Base-by-base conservation (phyloP, 768 basidiomycete species). In the Pulveroboletus frians region DNA sequence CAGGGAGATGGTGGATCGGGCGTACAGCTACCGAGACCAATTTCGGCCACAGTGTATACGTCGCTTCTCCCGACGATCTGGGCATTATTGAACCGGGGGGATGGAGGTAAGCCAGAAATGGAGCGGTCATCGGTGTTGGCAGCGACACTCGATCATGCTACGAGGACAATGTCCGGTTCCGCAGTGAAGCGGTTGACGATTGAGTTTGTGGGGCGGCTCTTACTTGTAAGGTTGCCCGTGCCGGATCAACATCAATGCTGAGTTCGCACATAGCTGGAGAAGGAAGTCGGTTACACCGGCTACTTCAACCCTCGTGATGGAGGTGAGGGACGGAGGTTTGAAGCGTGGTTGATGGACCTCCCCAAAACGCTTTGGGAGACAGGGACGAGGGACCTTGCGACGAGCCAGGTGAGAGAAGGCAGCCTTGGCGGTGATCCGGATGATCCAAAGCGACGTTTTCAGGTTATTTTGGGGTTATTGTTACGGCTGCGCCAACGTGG, bases 361-460 rank as follows among this genome's bases (percentile, higher is more conserved):
- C 91, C 93, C 0, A 85, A 81, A 66, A 75, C 76, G 6, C 71
- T 97, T 4, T 97, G 94, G 94, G 93, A 97, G 65, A 66, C 87
- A 9, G 85, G 85, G 3, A 67, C 66, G 9, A 77, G 67, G 46
- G 79, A 89, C 61, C 62, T 76, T 15, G 56, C 65, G 1, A 69
- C 76, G 4, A 83, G 84, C 0, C 81, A 88, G 77, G 91, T 88
- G 43, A 55, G 73, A 37, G 30, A 23, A 29, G 34, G 20, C 7
- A 26, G 42, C 3, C 38, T 41, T 41, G 38, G 29, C 21, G 4
- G 39, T 15, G 18, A 20, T 35, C 20, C 36, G 27, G 17, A 42
- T 54, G 37, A 62, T 52, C 46, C 39, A 36, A 45, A 34, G 20
- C 4, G 23, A 26, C 20, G 42, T 27, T 20, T 43, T 32, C 46